Evolutionary conservation across 1,284 basidiomycete species (phyloP), one percentile per base, ranked within the genome.

Genomic region (Trichosporon sp.): DNA sequence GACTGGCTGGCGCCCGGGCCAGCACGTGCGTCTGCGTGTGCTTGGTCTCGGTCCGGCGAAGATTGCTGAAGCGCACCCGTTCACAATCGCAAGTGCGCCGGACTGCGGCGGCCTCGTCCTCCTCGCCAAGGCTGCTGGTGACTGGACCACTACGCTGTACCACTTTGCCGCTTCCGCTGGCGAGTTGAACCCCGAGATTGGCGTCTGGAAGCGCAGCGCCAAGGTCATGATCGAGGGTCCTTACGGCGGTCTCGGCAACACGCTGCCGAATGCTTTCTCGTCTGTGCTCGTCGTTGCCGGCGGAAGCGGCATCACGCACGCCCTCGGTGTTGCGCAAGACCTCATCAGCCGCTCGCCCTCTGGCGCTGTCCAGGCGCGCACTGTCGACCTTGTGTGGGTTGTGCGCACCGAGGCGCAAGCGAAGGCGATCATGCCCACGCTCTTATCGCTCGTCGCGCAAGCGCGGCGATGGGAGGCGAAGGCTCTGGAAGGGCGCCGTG

Each of bases 1-100:
- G 10, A 69, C 73, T 1, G 81, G 81, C 10, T 82, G 81, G 81
- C 71, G 78, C 49, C 76, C 81, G 0, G 81, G 81, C 4, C 81
- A 82, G 65, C 79, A 82, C 65, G 74, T 82, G 23, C 72, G 78
- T 2, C 60, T 82, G 19, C 73, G 80, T 14, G 61, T 82, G 11
- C 72, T 78, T 2, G 70, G 68, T 21, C 65, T 76, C 2, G 74
- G 74, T 3, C 16, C 68, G 2, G 59, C 37, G 2, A 61, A 68
- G 46, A 71, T 70, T 21, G 62, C 75, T 27, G 76, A 81, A 60
- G 65, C 67, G 8, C 81, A 82, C 63, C 81, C 79, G 1, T 81
- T 82, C 69, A 79, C 80, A 19, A 81, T 82, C 61, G 78, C 78
- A 16, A 77, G 75, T 14, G 80, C 79, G 0, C 78, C 80, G 13